Percentiles rank a stretch among this genome's conserved stretches.
phyloP scores from a whole-genome alignment of 75 land plant species.

The Selaginella moellendorffii region DNA sequence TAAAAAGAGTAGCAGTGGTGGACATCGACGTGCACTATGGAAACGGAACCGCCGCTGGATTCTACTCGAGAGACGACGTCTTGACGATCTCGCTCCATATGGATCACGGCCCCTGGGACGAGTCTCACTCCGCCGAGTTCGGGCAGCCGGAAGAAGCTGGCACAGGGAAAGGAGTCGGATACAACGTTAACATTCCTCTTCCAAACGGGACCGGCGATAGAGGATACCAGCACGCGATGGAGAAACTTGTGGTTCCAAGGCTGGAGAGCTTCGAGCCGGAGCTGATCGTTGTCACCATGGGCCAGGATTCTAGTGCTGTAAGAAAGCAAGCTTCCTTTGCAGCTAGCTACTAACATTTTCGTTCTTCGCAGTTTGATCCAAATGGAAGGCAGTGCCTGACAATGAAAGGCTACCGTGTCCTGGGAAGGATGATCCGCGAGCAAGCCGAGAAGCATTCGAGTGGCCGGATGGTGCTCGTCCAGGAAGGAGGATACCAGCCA shows the following conservation, averaged over 20 bases:
- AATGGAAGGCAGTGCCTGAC: constrained; percentile 92
- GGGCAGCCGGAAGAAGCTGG: constrained; percentile 61
- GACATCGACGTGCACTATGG: constrained; percentile 93
- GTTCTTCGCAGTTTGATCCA: constrained; percentile 67
- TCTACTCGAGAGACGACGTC: constrained; percentile 48
- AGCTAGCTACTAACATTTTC: constrained; percentile 68
- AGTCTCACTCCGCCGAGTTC: constrained; percentile 57
- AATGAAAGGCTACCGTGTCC: constrained; percentile 58
- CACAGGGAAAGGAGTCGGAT: constrained; percentile 54
- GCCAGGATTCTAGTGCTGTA: constrained; percentile 86
- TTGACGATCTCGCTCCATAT: constrained; percentile 84
- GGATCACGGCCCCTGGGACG: constrained; percentile 93
- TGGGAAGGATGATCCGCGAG: constrained; percentile 35
- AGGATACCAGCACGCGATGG: constrained; percentile 67
- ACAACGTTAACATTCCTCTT: constrained; percentile 67
- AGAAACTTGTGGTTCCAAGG: constrained; percentile 60
- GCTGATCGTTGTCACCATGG: constrained; percentile 53
- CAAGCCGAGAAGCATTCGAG: constrained; percentile 35
- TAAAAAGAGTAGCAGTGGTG: constrained; percentile 49
- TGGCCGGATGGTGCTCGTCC: constrained; percentile 71
- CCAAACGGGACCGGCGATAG: constrained; percentile 77
- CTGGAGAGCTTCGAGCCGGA: constrained; percentile 48
- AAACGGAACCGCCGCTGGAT: constrained; percentile 86
- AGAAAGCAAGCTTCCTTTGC: constrained; percentile 14
- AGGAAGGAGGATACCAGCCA: constrained; percentile 86